Conservation (phyloP, 2,329 filamentous ascomycete genomes). For the Alternaria panax region DNA sequence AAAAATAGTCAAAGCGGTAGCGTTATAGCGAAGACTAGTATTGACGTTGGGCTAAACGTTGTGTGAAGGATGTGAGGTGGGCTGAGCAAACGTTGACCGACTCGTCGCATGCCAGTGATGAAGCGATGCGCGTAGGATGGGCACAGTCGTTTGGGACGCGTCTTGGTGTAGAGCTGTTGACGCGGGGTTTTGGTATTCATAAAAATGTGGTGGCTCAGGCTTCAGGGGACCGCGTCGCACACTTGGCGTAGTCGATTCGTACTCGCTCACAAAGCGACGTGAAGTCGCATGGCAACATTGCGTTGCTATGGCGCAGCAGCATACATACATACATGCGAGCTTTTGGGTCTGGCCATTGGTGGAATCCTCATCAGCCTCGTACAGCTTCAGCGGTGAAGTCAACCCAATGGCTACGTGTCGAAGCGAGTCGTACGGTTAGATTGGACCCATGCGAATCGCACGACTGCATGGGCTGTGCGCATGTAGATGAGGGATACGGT, state of each 20-base stretch:
- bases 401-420: conserved; percentile 21
- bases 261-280: conserved; percentile 8
- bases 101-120: not conserved
- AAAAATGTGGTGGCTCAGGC: conserved; percentile 13
- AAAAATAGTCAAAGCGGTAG: not conserved
- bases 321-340: conserved; percentile 14
- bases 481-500: conserved; percentile 12
- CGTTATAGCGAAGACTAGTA: not conserved
- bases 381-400: conserved; percentile 30
- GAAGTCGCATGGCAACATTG: conserved; percentile 19
- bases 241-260: conserved; percentile 18
- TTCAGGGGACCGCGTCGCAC: not conserved
- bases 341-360: conserved; percentile 7
- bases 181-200: conserved; percentile 5
- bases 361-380: conserved; percentile 18
- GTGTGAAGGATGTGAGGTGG: conserved; percentile 2
- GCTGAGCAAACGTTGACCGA: conserved; percentile 1
- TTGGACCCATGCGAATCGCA: conserved; percentile 14
- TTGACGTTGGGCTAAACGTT: conserved; percentile 2
- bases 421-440: conserved; percentile 20
- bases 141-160: not conserved
- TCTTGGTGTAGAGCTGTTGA: conserved; percentile 5
- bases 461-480: conserved; percentile 30
- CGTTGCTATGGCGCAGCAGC: conserved; percentile 19
- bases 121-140: conserved; percentile 8